phyloP scores from a whole-genome alignment of 2,329 filamentous ascomycete genomes.

The Xylaria polymorpha region DNA sequence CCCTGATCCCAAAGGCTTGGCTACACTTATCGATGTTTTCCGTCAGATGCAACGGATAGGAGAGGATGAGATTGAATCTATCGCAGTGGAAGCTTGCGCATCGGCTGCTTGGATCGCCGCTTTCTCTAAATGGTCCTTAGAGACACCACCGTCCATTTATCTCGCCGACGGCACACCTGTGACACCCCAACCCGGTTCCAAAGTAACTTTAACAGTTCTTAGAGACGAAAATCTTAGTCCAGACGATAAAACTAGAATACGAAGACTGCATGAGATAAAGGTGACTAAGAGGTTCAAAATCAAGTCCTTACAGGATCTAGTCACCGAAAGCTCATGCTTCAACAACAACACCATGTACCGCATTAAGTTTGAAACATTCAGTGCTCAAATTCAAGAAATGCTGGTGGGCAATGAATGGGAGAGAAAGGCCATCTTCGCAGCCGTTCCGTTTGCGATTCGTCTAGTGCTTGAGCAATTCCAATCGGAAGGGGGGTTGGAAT shows the following conservation, averaged over 20 bases:
- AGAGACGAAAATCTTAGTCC: too few species aligned
- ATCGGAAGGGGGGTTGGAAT: neutral
- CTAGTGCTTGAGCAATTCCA: neutral
- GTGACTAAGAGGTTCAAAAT: neutral
- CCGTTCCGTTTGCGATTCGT: conserved; percentile 18
- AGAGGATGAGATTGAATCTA: neutral
- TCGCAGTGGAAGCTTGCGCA: neutral
- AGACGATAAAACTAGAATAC: too few species aligned
- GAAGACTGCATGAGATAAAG: neutral
- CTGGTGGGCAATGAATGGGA: neutral
- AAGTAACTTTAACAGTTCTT: neutral
- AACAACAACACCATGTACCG: neutral
- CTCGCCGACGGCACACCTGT: conserved; percentile 4
- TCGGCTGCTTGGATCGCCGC: conserved; percentile 10
- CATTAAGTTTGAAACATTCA: neutral
- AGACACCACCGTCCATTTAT: conserved; percentile 4
- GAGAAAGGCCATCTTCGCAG: conserved; percentile 11
- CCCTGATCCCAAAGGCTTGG: neutral
- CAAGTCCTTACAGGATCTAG: conserved; percentile 8
- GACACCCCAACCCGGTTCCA: neutral
- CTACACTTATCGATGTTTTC: neutral
- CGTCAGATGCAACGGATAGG: neutral
- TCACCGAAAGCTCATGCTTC: neutral
- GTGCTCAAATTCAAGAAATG: neutral
- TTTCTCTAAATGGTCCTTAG: conserved; percentile 3